These are phyloP conservation scores for Tuber indicum DNA, from an alignment of 495 filamentous ascomycete genomes.

Conservation along the genomic window DNA sequence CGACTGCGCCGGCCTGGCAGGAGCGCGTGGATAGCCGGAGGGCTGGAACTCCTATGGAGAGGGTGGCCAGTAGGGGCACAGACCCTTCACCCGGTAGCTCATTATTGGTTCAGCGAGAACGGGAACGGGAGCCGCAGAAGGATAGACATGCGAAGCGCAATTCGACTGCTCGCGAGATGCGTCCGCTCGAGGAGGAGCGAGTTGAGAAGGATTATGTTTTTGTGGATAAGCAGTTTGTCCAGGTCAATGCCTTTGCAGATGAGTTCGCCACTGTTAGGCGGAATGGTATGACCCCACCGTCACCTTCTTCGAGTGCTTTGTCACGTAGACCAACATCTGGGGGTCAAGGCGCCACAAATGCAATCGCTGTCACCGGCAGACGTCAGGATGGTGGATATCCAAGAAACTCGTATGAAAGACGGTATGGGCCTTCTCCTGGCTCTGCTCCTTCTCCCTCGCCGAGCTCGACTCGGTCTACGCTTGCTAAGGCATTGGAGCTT, in stretches of 20 bases:
- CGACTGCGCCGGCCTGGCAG: conserved; percentile 59
- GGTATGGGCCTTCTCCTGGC: conserved; percentile 52
- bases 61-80: conserved; percentile 39
- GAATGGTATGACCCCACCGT: conserved; percentile 46
- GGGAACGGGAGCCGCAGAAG: conserved; percentile 31
- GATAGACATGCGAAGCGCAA: conserved; percentile 26
- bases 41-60: conserved; percentile 46
- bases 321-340: conserved; percentile 47
- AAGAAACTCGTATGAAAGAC: conserved; percentile 68
- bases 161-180: conserved; percentile 29
- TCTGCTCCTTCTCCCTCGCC: conserved; percentile 19
- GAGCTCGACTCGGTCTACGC: conserved; percentile 62
- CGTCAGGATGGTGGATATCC: conserved; percentile 58
- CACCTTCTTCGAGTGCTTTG: conserved; percentile 48
- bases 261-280: conserved; percentile 73
- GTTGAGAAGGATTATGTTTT: conserved; percentile 74
- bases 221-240: conserved; percentile 87
- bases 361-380: conserved; percentile 57
- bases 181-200: conserved; percentile 30
- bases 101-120: conserved; percentile 46
- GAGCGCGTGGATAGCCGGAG: conserved; percentile 45
- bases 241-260: conserved; percentile 95
- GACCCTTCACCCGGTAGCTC: conserved; percentile 47
- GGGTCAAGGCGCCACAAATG: conserved; percentile 41
- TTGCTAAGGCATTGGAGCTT: conserved; percentile 90